Conservation (phyloP, 2,329 filamentous ascomycete species). For the Dendryphion nanum region DNA sequence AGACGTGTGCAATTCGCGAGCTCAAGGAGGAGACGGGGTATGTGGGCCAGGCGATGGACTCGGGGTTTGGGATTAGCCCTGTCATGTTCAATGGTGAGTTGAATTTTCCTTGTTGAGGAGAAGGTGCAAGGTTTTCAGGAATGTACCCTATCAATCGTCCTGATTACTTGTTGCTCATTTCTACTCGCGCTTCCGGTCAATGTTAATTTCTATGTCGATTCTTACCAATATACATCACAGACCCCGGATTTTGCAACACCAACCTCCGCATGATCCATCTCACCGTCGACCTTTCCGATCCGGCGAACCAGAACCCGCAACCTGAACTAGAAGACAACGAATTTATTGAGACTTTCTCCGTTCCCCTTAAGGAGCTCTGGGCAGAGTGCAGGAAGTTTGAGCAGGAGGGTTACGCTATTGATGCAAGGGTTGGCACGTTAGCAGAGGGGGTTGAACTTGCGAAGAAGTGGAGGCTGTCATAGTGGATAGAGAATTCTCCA, state of each 20-base stretch:
- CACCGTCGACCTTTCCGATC: slow-evolving; percentile 65
- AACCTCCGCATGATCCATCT: slow-evolving; percentile 67
- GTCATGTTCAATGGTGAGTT: slow-evolving; percentile 46
- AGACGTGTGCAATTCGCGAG: slow-evolving; percentile 59
- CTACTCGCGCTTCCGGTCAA: background rate
- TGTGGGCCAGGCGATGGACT: slow-evolving; percentile 46
- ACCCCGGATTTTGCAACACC: slow-evolving; percentile 44
- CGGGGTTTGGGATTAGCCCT: slow-evolving; percentile 38
- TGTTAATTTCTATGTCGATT: slow-evolving; percentile 2
- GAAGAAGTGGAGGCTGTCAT: slow-evolving; percentile 49
- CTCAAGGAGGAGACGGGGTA: slow-evolving; percentile 65
- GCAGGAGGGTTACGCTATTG: slow-evolving; percentile 71
- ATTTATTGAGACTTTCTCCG: slow-evolving; percentile 76
- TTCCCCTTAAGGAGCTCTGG: slow-evolving; percentile 64
- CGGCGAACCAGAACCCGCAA: slow-evolving; percentile 66
- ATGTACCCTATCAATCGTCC: too few species aligned
- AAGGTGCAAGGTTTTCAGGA: too few species aligned
- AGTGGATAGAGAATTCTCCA: too few species aligned
- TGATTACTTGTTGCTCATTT: too few species aligned
- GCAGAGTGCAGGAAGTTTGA: slow-evolving; percentile 66
- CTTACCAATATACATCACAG: slow-evolving; percentile 14
- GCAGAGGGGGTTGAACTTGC: slow-evolving; percentile 77
- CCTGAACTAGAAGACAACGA: slow-evolving; percentile 75
- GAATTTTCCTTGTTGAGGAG: too few species aligned
- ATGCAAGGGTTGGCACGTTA: slow-evolving; percentile 73